Evolutionary conservation across 306 rosid species (phyloP), one percentile per base, ranked within the genome.

Genomic region (Ochetophila trinervis): DNA sequence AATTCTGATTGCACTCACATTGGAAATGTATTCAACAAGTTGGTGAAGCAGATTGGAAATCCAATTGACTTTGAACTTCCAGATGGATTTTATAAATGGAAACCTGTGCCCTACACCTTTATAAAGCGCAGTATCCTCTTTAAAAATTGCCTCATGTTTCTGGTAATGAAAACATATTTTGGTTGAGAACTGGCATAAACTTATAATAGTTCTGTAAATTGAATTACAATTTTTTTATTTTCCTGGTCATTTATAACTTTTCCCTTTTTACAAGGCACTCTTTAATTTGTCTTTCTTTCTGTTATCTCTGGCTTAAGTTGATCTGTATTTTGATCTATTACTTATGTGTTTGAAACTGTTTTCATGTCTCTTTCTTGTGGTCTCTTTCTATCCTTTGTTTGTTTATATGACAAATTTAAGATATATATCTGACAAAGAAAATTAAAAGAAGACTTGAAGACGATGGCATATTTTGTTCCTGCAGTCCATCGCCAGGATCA

Each of bases 121-220:
- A 89, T 92, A 35, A 92, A 80, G 73, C 95, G 98, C 78, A 92
- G 98, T 92, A 92, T 92, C 96, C 98, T 92, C 78, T 67, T 60
- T 7, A 9, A 60, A 10, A 65, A 40, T 34, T 36, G 4, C 63
- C 70, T 45, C n/a, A 63, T 18, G 7, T 47, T 62, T 45, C 60
- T 47, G 11, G 23, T 18, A 30, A 16, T 32, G 34, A 4, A 54
- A 36, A 55, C 22, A 7, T 40, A 32, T 6, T 62, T 22, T 52
- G 34, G 20, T 52, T 5, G 24, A 12, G 5, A 52, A 15, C 17
- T 23, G 13, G 4, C 53, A 22, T 54, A 61, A 50, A 35, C 6
- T 57, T 47, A 2, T 50, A 16, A 50, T 6, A 19, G 3, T 16
- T 50, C 5, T 50, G 4, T 16, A 50, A 50, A 4, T 9, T 50